phyloP scores from a whole-genome alignment of 768 basidiomycete species.

The Mycena haematopus region DNA sequence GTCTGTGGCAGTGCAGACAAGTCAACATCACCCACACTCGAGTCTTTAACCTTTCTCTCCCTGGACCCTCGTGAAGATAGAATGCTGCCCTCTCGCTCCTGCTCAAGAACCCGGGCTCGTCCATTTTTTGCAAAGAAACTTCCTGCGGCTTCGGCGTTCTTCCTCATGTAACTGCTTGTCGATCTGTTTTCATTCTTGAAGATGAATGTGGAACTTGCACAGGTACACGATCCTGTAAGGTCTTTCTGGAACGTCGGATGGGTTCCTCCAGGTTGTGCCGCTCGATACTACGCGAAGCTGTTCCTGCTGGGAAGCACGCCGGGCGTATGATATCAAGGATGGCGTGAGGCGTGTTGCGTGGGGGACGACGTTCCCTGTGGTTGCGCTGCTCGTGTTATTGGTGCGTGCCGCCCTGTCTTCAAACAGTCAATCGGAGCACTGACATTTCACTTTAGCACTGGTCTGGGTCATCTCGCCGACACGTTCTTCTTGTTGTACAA shows the following conservation, averaged over 20 bases:
- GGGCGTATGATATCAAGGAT: conserved; percentile 85
- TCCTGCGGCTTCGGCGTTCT: conserved; percentile 87
- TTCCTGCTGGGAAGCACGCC: conserved; percentile 89
- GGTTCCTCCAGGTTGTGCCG: conserved; percentile 79
- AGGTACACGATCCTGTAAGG: conserved; percentile 81
- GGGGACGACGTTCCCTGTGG: conserved; percentile 75
- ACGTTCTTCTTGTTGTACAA: conserved; percentile 90
- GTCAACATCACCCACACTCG: too few relatives aligned
- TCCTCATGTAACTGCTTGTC: conserved; percentile 61
- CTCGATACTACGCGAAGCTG: conserved; percentile 90
- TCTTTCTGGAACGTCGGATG: conserved; percentile 77
- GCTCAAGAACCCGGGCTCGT: conserved; percentile 68
- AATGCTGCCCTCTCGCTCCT: conserved; percentile 70
- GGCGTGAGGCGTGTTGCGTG: conserved; percentile 70
- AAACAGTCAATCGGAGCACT: too few relatives aligned
- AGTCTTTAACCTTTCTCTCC: too few relatives aligned
- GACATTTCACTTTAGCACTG: conserved; percentile 49
- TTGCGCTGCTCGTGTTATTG: conserved; percentile 84
- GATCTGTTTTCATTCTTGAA: not conserved
- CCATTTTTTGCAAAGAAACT: conserved; percentile 73
- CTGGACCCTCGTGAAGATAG: too few relatives aligned
- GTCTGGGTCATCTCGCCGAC: conserved; percentile 88
- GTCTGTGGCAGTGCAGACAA: too few relatives aligned
- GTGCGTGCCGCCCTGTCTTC: conserved; percentile 46
- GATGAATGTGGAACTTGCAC: not conserved